These are phyloP conservation scores for Rhipidocladum racemiflorum DNA, from an alignment of 176 grass and related monocot genomes.

Conservation along the genomic window DNA sequence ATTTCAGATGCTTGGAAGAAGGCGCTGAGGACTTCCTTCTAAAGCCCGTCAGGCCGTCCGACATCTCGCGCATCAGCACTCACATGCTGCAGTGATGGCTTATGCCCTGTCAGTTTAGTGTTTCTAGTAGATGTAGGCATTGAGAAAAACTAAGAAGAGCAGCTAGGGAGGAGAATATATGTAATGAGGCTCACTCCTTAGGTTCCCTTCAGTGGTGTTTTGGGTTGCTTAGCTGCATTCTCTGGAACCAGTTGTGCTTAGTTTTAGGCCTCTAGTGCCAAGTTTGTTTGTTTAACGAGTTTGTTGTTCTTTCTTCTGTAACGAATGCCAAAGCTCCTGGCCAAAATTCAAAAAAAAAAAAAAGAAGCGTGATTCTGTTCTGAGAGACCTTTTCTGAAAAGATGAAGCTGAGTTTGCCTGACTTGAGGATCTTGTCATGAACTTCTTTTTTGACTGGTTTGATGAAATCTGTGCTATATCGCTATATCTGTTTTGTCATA, in stretches of 20 bases:
- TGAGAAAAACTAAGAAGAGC: background rate
- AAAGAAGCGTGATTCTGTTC: no score
- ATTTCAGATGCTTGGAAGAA: constrained; percentile 46
- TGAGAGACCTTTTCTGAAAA: no score
- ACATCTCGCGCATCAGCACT: constrained; percentile 38
- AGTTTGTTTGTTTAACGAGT: background rate
- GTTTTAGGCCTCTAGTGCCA: background rate
- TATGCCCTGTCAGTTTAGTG: background rate
- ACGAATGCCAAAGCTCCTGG: no score
- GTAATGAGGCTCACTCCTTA: background rate
- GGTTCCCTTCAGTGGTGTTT: background rate
- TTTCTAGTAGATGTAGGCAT: background rate
- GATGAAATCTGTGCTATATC: no score
- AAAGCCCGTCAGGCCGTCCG: constrained; percentile 42
- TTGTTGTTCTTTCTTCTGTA: no score
- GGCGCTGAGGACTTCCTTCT: constrained; percentile 46
- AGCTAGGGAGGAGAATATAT: background rate
- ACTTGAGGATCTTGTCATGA: no score
- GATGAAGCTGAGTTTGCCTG: no score
- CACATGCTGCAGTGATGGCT: constrained; percentile 30
- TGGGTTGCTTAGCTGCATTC: background rate
- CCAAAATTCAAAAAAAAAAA: no score
- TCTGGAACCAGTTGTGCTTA: background rate
- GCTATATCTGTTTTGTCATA: no score
- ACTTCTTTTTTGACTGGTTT: no score